Base-by-base conservation (phyloP, 225 moss, liverwort and hornwort genomes). In the Straminergon stramineum region DNA sequence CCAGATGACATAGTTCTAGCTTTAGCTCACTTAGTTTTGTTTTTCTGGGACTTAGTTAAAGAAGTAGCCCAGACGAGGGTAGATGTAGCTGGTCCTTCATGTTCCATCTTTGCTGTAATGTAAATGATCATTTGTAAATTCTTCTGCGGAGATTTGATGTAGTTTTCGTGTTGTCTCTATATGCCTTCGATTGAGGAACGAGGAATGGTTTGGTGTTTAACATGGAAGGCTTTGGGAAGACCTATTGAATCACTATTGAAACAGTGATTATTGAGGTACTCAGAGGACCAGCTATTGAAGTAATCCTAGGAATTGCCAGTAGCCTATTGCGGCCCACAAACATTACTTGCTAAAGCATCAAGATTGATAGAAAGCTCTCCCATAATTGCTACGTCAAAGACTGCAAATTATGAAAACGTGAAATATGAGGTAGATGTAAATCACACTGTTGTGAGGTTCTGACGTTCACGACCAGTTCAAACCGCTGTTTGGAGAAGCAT, bases 81-180 rank as follows among this genome's bases (percentile, higher is more conserved):
- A 81, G 80, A 75, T 52, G 80, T 71, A 71, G 71, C 86, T 41
- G 32, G 52, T 85, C 52, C 52, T 84, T 84, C 45, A 80, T 91
- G 88, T 85, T 64, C 90, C 88, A 83, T 85, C 51, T 85, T 87
- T 78, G 82, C 83, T 91, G 93, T 93, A 91, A 83, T 90, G 91
- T 93, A 87, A 89, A 85, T 67, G 91, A 91, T 85, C 85, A n/a
- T 88, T 89, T 93, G 91, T 90, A 93, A 88, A 88, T 82, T 73
- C 65, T 75, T 82, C 41, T 91, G 26, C 23, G 39, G 79, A 87
- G 24, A 56, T 78, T 87, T 66, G 41, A 30, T 79, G 18, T 56
- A 6, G 67, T 65, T 52, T 79, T 56, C 17, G 51, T 77, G 64
- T 77, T 77, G 53, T 30, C 86, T 39, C 11, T 64, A 37, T 37